Evolutionary conservation across 768 basidiomycete species (phyloP), one percentile per base, ranked within the genome.

Genomic region (Boletus pseudopeckii): DNA sequence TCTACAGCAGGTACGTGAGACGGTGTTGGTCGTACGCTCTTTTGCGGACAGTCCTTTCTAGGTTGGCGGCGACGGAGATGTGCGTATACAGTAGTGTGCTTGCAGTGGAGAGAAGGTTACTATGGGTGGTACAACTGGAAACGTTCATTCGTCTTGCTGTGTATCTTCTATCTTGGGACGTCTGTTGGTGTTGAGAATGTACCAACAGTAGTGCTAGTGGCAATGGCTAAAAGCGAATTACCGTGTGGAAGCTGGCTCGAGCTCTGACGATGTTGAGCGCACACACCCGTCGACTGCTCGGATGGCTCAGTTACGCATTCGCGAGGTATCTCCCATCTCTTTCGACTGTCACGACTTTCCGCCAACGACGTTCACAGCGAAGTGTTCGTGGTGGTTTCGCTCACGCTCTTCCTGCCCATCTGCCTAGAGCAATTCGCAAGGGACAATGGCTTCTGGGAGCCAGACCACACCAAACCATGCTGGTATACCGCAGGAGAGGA

Each of bases 361-460:
- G 24, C 46, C 18, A 39, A 55, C 40, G 10, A 20, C 14, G n/a
- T 33, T 44, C 20, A 37, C 62, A 89, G 87, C 68, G 86, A 90
- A 67, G 87, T 88, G 7, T 91, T 92, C 63, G 88, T 86, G 17
- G 82, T 90, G 45, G 89, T 90, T 15, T 88, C 86, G 0, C 71
- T 93, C 66, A 89, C 89, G 0, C 76, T 92, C 22, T 92, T 92
- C 64, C 77, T 92, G 2, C 90, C 91, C 3, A 88, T 92, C 60
- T 88, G 85, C 65, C 73, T 91, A 8, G 88, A 90, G 68, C 93
- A 95, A 69, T 92, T 94, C 58, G 93, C 93, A 2, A 72, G 92
- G 55, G 92, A 94, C 71, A 90, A 94, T 67, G 93, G 93, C 0
- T 90, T 77, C 61, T 67, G 91, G 2, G 73, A 85, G 17, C 91